phyloP scores from a whole-genome alignment of 225 moss, liverwort and hornwort species.

The Neckera pumila region DNA sequence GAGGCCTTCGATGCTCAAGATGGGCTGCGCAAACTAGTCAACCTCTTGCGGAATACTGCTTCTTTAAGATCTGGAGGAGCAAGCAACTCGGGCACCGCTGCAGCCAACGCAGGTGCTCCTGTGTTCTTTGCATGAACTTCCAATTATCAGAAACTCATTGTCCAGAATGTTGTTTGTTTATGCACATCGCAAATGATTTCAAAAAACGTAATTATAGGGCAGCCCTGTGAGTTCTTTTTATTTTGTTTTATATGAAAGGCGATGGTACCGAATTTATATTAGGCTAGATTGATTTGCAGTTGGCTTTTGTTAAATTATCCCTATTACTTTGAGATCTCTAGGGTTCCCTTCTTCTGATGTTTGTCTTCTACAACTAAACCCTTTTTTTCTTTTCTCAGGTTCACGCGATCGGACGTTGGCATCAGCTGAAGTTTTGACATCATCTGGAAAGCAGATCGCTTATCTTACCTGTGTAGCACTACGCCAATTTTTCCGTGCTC shows the following conservation, averaged over 20 bases:
- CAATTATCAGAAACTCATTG: not conserved
- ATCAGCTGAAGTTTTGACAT: constrained; percentile 85
- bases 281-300: not conserved
- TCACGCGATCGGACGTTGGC: constrained; percentile 86
- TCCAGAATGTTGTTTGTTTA: not conserved
- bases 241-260: not conserved
- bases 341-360: not conserved
- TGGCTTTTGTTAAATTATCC: not conserved
- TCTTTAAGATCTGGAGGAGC: constrained; percentile 93
- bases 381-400: constrained; percentile 1
- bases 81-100: constrained; percentile 48
- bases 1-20: constrained; percentile 95
- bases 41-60: constrained; percentile 80
- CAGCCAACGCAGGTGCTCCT: constrained; percentile 34
- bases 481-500: constrained; percentile 90
- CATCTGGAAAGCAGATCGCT: constrained; percentile 96
- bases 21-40: constrained; percentile 77
- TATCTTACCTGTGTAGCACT: constrained; percentile 86
- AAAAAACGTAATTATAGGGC: not conserved
- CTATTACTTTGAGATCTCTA: not conserved
- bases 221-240: not conserved
- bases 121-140: not conserved
- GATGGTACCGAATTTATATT: not conserved
- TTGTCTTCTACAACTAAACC: not conserved
- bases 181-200: not conserved